These are phyloP conservation scores for Phytophthora hibernalis DNA, from an alignment of 352 stramenopile genomes.

Conservation along the genomic window DNA sequence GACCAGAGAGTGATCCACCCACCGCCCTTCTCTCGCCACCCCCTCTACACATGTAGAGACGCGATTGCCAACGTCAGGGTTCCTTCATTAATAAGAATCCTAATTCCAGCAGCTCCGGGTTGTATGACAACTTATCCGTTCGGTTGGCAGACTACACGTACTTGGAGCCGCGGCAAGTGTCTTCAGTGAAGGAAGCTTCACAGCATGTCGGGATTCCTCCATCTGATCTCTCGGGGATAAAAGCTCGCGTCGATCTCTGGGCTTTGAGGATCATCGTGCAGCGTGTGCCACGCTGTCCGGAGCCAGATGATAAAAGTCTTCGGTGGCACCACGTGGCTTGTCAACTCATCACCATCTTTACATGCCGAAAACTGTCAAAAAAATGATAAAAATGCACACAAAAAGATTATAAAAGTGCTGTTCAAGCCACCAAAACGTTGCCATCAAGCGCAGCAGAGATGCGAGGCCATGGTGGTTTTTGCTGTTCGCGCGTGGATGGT, in stretches of 20 bases:
- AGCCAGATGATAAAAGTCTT: background rate
- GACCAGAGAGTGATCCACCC: background rate
- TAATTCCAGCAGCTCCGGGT: too few species aligned
- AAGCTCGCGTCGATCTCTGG: background rate
- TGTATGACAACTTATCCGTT: too few species aligned
- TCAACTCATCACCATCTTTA: background rate
- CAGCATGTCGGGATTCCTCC: background rate
- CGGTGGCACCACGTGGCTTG: background rate
- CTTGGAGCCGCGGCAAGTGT: too few species aligned
- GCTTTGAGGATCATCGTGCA: background rate
- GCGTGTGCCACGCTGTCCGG: too few species aligned
- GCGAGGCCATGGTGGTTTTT: constrained; percentile 11
- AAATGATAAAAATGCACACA: constrained; percentile 17
- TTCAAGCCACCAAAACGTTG: constrained; percentile 7
- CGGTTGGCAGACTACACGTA: too few species aligned
- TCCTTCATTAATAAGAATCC: too few species aligned
- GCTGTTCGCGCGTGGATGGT: constrained; percentile 21
- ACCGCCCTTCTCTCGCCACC: background rate
- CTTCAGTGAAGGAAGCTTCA: too few species aligned
- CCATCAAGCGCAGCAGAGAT: constrained; percentile 1
- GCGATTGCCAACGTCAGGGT: background rate
- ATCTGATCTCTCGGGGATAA: background rate
- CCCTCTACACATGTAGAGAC: background rate
- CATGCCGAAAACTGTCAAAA: background rate
- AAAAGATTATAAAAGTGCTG: constrained; percentile 12